phyloP scores from a whole-genome alignment of 768 basidiomycete species.

The Tylopilus intermedius region DNA sequence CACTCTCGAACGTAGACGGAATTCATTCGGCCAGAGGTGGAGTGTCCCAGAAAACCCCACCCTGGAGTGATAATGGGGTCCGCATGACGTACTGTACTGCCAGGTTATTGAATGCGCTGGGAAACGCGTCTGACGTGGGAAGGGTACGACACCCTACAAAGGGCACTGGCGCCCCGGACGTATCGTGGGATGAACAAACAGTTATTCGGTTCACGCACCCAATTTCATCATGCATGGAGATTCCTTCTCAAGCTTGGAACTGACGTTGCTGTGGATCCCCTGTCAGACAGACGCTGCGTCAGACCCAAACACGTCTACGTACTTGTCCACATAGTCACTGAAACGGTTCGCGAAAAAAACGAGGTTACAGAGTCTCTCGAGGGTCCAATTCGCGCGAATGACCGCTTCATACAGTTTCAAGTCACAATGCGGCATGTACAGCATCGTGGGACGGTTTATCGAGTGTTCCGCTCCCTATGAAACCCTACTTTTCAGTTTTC shows the following conservation, averaged over 20 bases:
- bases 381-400: conserved; percentile 57
- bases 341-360: conserved; percentile 65
- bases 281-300: conserved; percentile 9
- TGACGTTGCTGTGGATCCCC: conserved; percentile 42
- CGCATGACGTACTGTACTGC: conserved; percentile 48
- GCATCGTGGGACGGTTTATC: conserved; percentile 46
- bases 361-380: conserved; percentile 39
- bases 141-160: conserved; percentile 44
- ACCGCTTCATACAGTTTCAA: conserved; percentile 63
- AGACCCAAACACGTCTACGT: conserved; percentile 16
- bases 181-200: conserved; percentile 6
- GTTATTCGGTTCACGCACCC: conserved; percentile 37
- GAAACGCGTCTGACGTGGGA: conserved; percentile 45
- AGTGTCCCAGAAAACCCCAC: conserved; percentile 24
- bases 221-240: conserved; percentile 51
- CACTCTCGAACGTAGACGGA: too few species aligned
- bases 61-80: conserved; percentile 18
- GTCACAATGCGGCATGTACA: conserved; percentile 81
- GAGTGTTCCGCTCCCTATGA: conserved; percentile 32
- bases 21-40: too few species aligned
- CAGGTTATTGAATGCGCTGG: conserved; percentile 65
- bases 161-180: conserved; percentile 37
- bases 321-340: conserved; percentile 66
- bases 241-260: conserved; percentile 43
- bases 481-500: conserved; percentile 6